phyloP scores from a whole-genome alignment of 2,329 filamentous ascomycete species.

The Colletotrichum sp. region DNA sequence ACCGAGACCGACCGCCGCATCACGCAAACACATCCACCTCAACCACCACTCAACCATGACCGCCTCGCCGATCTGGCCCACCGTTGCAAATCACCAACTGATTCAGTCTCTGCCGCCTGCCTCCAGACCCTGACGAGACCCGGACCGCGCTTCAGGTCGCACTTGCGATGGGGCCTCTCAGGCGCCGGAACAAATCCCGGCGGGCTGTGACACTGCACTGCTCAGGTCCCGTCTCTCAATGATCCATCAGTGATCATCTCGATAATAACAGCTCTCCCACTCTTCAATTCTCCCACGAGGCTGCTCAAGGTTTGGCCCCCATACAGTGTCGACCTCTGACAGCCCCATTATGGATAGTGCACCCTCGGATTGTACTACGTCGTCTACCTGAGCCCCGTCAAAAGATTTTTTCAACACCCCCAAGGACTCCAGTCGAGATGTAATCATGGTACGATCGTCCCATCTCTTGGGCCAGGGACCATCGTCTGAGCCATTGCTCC shows the following conservation, averaged over 20 bases:
- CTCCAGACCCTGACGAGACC: background rate
- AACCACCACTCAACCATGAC: background rate
- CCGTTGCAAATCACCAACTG: constrained; percentile 8
- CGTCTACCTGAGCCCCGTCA: background rate
- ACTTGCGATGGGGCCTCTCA: background rate
- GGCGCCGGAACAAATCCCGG: constrained; percentile 9
- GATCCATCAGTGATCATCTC: background rate
- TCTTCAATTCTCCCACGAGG: background rate
- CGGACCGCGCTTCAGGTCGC: background rate
- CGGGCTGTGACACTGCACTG: background rate
- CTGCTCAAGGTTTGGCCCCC: background rate
- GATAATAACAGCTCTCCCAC: background rate
- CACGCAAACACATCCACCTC: background rate
- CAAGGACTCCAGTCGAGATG: background rate
- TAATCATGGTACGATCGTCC: constrained; percentile 13
- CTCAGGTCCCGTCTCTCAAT: background rate
- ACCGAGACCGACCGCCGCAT: background rate
- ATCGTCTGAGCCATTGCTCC: background rate
- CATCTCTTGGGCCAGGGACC: background rate
- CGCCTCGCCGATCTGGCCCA: constrained; percentile 8
- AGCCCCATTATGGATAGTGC: background rate
- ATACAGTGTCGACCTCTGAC: background rate
- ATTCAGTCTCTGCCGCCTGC: background rate
- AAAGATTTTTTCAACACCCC: background rate
- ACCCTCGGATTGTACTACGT: background rate